phyloP scores from a whole-genome alignment of 2,329 filamentous ascomycete species.

The Orbilia oligospora region DNA sequence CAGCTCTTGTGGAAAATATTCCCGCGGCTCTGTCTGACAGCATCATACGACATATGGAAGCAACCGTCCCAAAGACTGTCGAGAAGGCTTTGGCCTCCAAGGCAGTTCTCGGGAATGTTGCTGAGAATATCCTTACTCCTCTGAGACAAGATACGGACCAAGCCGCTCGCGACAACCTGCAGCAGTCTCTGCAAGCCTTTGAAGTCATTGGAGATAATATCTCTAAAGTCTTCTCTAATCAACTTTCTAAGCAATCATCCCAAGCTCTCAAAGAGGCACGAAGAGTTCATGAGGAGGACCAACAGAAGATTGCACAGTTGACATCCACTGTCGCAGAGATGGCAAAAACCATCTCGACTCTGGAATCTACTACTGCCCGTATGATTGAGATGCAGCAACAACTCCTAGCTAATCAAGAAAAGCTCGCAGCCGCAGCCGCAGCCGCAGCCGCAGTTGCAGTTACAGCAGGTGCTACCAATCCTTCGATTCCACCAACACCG shows the following conservation, averaged over 20 bases:
- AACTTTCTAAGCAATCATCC: conserved; percentile 46
- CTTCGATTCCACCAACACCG: conserved; percentile 67
- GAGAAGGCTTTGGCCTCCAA: conserved; percentile 58
- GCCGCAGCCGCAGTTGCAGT: conserved; percentile 62
- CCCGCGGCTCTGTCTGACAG: conserved; percentile 76
- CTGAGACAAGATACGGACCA: conserved; percentile 63
- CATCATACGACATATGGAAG: conserved; percentile 81
- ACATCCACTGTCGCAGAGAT: conserved; percentile 77
- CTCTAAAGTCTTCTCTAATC: conserved; percentile 63
- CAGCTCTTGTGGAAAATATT: conserved; percentile 79
- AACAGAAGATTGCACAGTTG: conserved; percentile 80
- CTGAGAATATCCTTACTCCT: conserved; percentile 55
- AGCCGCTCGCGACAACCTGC: conserved; percentile 56
- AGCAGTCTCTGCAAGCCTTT: conserved; percentile 44
- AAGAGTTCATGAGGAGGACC: conserved; percentile 70
- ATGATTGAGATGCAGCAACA: conserved; percentile 77
- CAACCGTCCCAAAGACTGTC: conserved; percentile 77
- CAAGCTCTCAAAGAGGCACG: conserved; percentile 54
- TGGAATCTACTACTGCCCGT: conserved; percentile 78
- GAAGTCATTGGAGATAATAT: conserved; percentile 62
- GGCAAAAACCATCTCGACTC: conserved; percentile 77
- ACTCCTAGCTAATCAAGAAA: conserved; percentile 69
- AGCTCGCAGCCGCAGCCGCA: conserved; percentile 62
- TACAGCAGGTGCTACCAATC: conserved; percentile 64
- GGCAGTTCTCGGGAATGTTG: conserved; percentile 36